Evolutionary conservation across 495 filamentous ascomycete species (phyloP).

Genomic region (Penicillium robsamsonii): DNA sequence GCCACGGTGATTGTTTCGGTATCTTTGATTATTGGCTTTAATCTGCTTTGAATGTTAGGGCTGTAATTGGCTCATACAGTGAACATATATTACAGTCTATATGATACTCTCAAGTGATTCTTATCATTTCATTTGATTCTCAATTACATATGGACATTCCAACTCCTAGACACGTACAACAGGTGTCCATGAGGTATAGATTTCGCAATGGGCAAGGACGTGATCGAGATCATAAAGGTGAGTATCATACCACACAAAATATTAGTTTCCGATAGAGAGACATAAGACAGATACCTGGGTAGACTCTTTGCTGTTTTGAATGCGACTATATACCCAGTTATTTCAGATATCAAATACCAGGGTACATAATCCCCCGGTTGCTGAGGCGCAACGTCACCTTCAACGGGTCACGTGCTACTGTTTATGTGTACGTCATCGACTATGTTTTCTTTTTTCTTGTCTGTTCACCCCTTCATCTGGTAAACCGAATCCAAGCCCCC

Average conservation of each 20-base stretch:
- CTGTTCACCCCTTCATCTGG: neutral
- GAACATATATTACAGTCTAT: constrained; percentile 15
- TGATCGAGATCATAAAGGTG: too few species aligned
- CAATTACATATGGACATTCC: neutral
- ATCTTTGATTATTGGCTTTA: constrained; percentile 7
- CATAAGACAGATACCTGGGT: too few species aligned
- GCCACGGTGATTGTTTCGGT: constrained; percentile 21
- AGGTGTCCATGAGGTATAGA: too few species aligned
- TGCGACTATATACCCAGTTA: too few species aligned
- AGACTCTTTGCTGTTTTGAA: too few species aligned
- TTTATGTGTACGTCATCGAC: constrained; percentile 23
- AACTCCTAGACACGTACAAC: neutral
- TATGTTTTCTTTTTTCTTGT: neutral
- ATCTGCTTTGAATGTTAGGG: constrained; percentile 4
- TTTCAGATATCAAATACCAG: neutral
- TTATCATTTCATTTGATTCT: neutral
- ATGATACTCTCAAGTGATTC: constrained; percentile 3
- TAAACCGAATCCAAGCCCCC: neutral
- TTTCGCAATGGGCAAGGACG: too few species aligned
- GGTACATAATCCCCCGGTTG: neutral
- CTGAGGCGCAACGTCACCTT: neutral
- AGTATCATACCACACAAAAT: too few species aligned
- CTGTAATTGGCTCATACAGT: constrained; percentile 11
- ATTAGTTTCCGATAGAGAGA: too few species aligned
- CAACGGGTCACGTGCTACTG: constrained; percentile 16